phyloP scores from a whole-genome alignment of 441 rosid species.

The Breynia disticha region DNA sequence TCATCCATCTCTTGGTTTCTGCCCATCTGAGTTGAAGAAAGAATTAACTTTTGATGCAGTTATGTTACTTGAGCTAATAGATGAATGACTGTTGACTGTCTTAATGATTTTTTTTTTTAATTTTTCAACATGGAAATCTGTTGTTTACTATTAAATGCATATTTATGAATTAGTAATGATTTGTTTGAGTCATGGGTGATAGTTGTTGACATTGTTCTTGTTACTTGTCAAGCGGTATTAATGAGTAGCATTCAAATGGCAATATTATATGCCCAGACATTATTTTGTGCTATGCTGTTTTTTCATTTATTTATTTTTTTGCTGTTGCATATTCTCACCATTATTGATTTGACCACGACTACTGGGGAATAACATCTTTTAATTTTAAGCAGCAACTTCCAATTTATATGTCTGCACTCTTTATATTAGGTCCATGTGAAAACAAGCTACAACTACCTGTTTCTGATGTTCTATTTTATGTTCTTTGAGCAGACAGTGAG shows the following conservation, averaged over 20 bases:
- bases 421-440: no score
- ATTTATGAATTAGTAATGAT: background rate
- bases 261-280: background rate
- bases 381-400: background rate
- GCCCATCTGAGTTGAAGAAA: no score
- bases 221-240: conserved; percentile 3
- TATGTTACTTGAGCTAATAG: no score
- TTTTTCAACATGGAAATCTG: background rate
- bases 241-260: background rate
- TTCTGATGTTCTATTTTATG: background rate
- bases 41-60: no score
- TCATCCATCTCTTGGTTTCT: no score
- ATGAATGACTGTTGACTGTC: no score
- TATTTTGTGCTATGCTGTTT: background rate
- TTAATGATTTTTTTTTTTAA: no score
- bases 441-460: background rate
- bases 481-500: conserved; percentile 39
- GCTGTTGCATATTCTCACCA: background rate
- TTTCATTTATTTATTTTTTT: background rate
- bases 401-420: background rate
- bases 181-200: background rate
- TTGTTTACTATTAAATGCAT: background rate
- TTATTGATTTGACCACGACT: background rate
- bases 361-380: background rate
- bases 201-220: background rate